Evolutionary conservation across 208 protist species (phyloP).

Genomic region (Trypanosomatidae sp.): DNA sequence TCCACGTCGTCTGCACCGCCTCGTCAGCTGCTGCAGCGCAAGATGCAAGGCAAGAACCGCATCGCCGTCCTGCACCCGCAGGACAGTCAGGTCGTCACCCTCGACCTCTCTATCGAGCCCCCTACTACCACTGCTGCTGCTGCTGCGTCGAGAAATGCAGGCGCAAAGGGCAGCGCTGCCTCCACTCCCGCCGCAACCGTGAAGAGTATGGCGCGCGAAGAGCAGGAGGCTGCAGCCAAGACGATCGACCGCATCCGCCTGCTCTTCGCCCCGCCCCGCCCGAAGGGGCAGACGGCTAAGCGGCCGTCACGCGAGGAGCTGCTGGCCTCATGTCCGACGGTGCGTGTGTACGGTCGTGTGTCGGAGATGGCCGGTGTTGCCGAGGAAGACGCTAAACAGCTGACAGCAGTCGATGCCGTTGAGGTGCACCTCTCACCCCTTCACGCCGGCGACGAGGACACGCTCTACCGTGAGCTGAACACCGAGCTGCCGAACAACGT

Average conservation of each 20-base stretch:
- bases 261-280: slow-evolving; percentile 43
- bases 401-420: no score
- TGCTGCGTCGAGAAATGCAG: no score
- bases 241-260: slow-evolving; percentile 81
- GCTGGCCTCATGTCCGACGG: slow-evolving; percentile 40
- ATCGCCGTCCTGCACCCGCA: slow-evolving; percentile 33
- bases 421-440: no score
- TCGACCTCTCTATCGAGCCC: slow-evolving; percentile 40
- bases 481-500: slow-evolving; percentile 43
- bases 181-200: not conserved
- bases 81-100: slow-evolving; percentile 35
- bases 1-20: not conserved
- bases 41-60: slow-evolving; percentile 32
- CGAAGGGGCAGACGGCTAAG: slow-evolving; percentile 22
- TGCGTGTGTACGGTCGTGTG: slow-evolving; percentile 43
- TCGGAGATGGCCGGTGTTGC: slow-evolving; percentile 3
- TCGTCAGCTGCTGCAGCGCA: slow-evolving; percentile 9
- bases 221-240: slow-evolving; percentile 48
- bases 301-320: slow-evolving; percentile 43
- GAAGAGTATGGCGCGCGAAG: slow-evolving; percentile 81
- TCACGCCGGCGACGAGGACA: no score
- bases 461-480: slow-evolving; percentile 43
- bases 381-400: slow-evolving; percentile 10
- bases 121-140: not conserved
- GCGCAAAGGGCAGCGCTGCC: no score